Evolutionary conservation across 108 stramenopile species (phyloP).

Genomic region (Mediolabrus comicus): DNA sequence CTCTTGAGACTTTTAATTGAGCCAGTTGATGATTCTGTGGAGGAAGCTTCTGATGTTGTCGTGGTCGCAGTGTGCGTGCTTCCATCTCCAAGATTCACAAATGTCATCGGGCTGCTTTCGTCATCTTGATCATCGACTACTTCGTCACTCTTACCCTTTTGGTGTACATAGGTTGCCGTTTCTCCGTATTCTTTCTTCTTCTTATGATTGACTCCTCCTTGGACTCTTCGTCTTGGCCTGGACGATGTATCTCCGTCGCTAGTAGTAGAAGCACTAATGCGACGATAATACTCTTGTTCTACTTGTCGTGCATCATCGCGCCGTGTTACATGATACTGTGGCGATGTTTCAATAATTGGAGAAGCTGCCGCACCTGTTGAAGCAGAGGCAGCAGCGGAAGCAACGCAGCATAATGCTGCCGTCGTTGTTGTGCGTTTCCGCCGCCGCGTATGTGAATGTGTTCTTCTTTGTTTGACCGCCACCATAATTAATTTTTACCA

Average conservation of each 20-base stretch:
- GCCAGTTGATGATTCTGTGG: not conserved
- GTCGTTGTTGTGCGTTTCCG: conserved; percentile 9
- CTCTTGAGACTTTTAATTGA: not conserved
- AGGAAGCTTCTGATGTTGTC: not conserved
- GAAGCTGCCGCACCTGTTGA: not conserved
- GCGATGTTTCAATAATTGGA: too few species aligned
- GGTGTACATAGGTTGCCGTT: not conserved
- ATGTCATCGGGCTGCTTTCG: not conserved
- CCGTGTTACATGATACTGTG: not conserved
- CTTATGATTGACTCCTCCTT: not conserved
- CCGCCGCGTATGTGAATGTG: not conserved
- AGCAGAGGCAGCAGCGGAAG: not conserved
- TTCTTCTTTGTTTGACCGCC: not conserved
- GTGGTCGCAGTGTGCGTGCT: not conserved
- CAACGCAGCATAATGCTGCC: conserved; percentile 4
- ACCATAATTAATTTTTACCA: not conserved
- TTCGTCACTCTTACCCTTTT: not conserved
- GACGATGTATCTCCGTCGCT: not conserved
- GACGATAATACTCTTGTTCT: not conserved
- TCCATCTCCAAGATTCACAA: not conserved
- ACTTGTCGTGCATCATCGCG: not conserved
- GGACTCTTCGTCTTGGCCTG: not conserved
- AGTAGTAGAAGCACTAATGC: not conserved
- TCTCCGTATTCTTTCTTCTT: not conserved
- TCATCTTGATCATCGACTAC: too few species aligned